Conservation (phyloP, 352 stramenopile genomes). For the Phytopythium delawarense region DNA sequence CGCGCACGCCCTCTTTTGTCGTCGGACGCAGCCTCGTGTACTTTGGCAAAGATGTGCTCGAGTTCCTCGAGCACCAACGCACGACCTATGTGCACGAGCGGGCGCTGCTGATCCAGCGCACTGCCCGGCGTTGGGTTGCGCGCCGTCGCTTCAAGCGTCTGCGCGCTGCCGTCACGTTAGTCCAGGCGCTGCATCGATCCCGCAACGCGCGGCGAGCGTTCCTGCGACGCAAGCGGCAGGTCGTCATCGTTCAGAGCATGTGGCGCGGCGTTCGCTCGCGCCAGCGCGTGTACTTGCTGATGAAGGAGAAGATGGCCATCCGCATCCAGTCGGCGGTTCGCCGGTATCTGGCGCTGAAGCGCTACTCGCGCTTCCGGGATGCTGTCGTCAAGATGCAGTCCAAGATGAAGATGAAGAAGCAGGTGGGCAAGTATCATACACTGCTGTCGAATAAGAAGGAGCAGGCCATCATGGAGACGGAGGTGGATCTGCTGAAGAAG, state of each 20-base stretch:
- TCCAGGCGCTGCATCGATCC: constrained; percentile 56
- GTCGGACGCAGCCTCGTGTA: constrained; percentile 90
- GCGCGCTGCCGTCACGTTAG: constrained; percentile 40
- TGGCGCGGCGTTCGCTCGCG: constrained; percentile 69
- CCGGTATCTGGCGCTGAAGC: constrained; percentile 37
- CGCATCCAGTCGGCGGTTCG: constrained; percentile 59
- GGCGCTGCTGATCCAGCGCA: constrained; percentile 59
- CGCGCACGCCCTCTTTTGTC: constrained; percentile 53
- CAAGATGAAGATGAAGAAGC: constrained; percentile 70
- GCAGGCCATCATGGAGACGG: constrained; percentile 70
- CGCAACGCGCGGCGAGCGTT: constrained; percentile 42
- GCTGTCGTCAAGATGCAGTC: constrained; percentile 73
- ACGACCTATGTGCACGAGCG: constrained; percentile 69
- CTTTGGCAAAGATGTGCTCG: constrained; percentile 91
- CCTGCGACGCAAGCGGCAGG: constrained; percentile 32
- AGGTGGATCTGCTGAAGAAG: constrained; percentile 68
- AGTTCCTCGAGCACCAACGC: constrained; percentile 83
- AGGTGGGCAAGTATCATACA: constrained; percentile 63
- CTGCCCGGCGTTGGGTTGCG: constrained; percentile 48
- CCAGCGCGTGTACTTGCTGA: constrained; percentile 43
- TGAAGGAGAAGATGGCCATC: constrained; percentile 54
- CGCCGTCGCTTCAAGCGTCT: constrained; percentile 45
- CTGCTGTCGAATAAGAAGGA: constrained; percentile 61
- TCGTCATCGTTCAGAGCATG: constrained; percentile 62
- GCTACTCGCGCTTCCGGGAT: constrained; percentile 50